Base-by-base conservation (phyloP, 768 basidiomycete species). In the Bullera alba region DNA sequence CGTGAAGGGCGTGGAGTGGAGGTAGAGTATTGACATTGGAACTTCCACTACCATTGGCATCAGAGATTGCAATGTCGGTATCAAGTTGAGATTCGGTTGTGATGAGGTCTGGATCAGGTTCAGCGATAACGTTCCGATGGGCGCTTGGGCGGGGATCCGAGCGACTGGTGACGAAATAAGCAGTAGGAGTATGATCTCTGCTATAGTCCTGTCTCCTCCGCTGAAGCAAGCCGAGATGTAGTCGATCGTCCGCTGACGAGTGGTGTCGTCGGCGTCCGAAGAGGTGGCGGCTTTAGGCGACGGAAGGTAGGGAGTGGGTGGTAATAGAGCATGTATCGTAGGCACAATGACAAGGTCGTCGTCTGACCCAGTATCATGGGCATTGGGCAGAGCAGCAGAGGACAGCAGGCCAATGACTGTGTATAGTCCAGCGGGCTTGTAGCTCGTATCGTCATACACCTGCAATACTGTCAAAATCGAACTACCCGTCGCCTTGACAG, bases 321-420 rank as follows among this genome's bases (percentile, higher is more conserved):
- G 6, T 28, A 14, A 7, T 6, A 70, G 47, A 12, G 69, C 71
- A 25, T 72, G 71, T 8, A 72, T 48, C 2, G 59, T 49, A 1
- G 71, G 67, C 0, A 72, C 71, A 0, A 54, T 7, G 8, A 38
- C 38, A 0, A 41, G 44, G 16, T 53, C 34, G 12, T 61, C 54
- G 43, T 59, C 56, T 21, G 51, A 56, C 21, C 36, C 41, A 17
- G 47, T 22, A n/a, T 53, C 17, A 8, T 47, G 23, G 3, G 39
- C 29, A 22, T 60, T 41, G 5, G 71, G 71, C 6, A 72, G 42
- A 0, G 57, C 46, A 2, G 69, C 60, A 2, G 49, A 37, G 1
- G 69, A 69, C 2, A 72, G 45, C 25, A 72, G 51, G 1, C 71
- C 71, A 30, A 60, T 56, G 54, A 70, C 69, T 8, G 54, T 53